Evolutionary conservation across 805 yeast genomes (phyloP).

Genomic region (Cyberlindnera japonica): DNA sequence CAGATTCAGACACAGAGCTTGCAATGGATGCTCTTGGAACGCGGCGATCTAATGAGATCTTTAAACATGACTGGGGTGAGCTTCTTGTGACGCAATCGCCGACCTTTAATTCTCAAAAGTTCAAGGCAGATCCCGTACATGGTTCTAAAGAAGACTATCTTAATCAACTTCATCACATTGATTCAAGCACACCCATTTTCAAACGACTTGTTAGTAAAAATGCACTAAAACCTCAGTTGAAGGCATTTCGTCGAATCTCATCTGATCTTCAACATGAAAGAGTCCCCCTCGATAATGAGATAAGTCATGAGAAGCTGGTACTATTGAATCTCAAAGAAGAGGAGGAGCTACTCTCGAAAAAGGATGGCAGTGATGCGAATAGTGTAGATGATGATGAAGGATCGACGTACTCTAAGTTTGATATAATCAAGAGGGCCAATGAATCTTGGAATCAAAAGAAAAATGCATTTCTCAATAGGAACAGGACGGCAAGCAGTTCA

Average conservation of each 20-base stretch:
- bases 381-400: slow-evolving; percentile 3
- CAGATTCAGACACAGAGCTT: slow-evolving; percentile 17
- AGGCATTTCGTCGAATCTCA: slow-evolving; percentile 26
- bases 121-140: slow-evolving; percentile 14
- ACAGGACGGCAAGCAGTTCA: background rate
- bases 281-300: slow-evolving; percentile 25
- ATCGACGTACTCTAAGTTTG: slow-evolving; percentile 20
- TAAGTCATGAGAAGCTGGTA: slow-evolving; percentile 28
- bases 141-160: slow-evolving; percentile 2
- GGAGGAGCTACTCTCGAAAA: slow-evolving; percentile 12
- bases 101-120: slow-evolving; percentile 16
- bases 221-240: slow-evolving; percentile 26
- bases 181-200: slow-evolving; percentile 25
- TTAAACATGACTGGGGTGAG: slow-evolving; percentile 10
- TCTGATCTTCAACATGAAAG: slow-evolving; percentile 25
- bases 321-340: slow-evolving; percentile 24
- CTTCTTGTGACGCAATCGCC: slow-evolving; percentile 13
- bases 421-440: slow-evolving; percentile 27
- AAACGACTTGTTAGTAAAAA: slow-evolving; percentile 26
- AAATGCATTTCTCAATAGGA: slow-evolving; percentile 2
- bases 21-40: slow-evolving; percentile 9
- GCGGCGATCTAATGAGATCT: slow-evolving; percentile 14
- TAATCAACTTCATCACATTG: slow-evolving; percentile 7
- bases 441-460: slow-evolving; percentile 29
- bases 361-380: slow-evolving; percentile 2